Base-by-base conservation (phyloP, 2,329 filamentous ascomycete species). In the Microcyclosporella mali region DNA sequence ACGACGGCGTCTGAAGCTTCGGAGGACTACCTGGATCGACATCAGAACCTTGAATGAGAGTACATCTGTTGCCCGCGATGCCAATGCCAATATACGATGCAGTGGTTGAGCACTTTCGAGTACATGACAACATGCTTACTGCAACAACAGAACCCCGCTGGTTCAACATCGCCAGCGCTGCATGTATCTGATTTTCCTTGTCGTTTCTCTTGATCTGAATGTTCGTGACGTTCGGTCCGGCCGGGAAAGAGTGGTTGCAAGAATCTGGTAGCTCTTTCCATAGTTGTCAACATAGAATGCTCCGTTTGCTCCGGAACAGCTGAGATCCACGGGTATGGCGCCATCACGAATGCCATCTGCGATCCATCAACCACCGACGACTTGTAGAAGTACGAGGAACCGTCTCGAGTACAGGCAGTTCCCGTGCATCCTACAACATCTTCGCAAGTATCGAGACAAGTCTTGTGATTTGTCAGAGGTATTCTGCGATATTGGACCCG, bases 171-270 rank as follows among this genome's bases (percentile, higher is more conserved):
- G 21, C 14, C 17, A 36, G 33, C 33, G 3, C 16, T 17, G 9
- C 38, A 38, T n/a, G n/a, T n/a, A n/a, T n/a, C n/a, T n/a, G n/a
- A n/a, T n/a, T n/a, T n/a, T n/a, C n/a, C n/a, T n/a, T n/a, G n/a
- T n/a, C 33, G 33, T 17, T 18, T 15, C 33, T 34, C 33, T 34
- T 25, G n/a, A 17, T 16, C 10, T 3, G 15, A 1, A 21, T 43
- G 40, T 7, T 27, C 9, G 35, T 43, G 11, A 50, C 40, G 17
- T 43, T 41, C 31, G 30, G 40, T 37, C 46, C 46, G 9, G 37
- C 36, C 14, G 52, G 57, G 21, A 53, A 58, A 7, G 43, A 51
- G 6, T 49, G 43, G 29, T 57, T 50, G 40, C 58, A 60, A 54
- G 40, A 6, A 59, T 52, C 35, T 59, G 46, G 41, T 60, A 60